Conservation (phyloP, 352 stramenopile species). For the Heterotrichella gracilis region DNA sequence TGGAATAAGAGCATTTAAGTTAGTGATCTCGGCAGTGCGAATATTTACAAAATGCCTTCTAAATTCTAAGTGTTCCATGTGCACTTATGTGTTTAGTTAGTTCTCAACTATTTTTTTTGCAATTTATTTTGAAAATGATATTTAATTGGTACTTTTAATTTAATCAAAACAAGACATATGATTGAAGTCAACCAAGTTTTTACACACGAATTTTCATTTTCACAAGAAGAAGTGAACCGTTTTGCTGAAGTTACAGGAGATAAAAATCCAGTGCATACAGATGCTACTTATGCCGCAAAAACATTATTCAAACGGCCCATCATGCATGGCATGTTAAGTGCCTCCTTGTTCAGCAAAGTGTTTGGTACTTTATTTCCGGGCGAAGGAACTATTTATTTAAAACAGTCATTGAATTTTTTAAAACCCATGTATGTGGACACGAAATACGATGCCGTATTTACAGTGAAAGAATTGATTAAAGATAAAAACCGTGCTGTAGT, state of each 20-base stretch:
- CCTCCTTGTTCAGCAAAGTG: not conserved
- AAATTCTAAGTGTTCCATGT: too few species aligned
- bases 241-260: not conserved
- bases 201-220: not conserved
- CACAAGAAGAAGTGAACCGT: not conserved
- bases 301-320: not conserved
- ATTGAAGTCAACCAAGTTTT: not conserved
- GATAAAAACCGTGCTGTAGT: not conserved
- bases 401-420: slow-evolving; percentile 1
- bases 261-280: not conserved
- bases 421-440: slow-evolving; percentile 1
- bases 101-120: too few species aligned
- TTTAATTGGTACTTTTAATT: slow-evolving; percentile 9
- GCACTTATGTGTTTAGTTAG: too few species aligned
- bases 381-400: slow-evolving; percentile 5
- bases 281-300: not conserved
- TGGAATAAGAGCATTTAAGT: too few species aligned
- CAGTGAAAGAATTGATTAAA: not conserved
- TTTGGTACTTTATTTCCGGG: slow-evolving; percentile 2
- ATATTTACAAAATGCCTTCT: too few species aligned
- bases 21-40: too few species aligned
- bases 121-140: not conserved
- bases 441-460: not conserved
- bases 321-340: not conserved
- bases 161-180: not conserved